Evolutionary conservation across 2,329 filamentous ascomycete genomes (phyloP).

Genomic region (Acrocalymma vagum): DNA sequence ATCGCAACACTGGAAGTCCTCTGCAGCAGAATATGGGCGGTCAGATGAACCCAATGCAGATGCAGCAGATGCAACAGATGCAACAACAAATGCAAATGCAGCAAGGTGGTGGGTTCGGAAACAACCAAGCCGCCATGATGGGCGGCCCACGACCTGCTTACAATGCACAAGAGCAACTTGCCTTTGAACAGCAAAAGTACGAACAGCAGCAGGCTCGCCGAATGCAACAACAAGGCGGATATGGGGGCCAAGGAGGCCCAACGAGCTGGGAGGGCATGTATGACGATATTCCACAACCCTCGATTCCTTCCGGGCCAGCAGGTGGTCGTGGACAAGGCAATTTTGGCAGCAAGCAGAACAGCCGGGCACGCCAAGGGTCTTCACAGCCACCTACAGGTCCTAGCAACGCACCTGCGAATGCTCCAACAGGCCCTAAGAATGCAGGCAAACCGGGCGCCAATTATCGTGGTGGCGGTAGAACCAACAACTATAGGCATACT

Average conservation of each 20-base stretch:
- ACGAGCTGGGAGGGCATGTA: conserved; percentile 98
- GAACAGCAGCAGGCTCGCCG: conserved; percentile 72
- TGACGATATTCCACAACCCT: conserved; percentile 89
- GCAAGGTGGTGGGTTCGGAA: conserved; percentile 52
- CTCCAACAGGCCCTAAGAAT: conserved; percentile 96
- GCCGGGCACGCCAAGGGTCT: conserved; percentile 46
- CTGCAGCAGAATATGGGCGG: conserved; percentile 49
- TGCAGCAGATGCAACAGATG: conserved; percentile 74
- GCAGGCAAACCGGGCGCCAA: conserved; percentile 90
- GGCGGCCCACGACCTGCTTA: conserved; percentile 58
- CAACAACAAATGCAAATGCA: conserved; percentile 55
- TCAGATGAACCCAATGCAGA: conserved; percentile 74
- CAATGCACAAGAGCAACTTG: conserved; percentile 75
- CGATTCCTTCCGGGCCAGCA: conserved; percentile 64
- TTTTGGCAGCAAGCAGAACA: conserved; percentile 34
- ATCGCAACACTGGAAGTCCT: conserved; percentile 40
- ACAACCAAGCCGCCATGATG: conserved; percentile 39
- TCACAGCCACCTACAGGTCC: conserved; percentile 51
- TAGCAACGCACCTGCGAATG: conserved; percentile 71
- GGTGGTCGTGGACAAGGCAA: conserved; percentile 42
- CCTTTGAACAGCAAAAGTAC: conserved; percentile 82
- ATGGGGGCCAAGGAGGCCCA: conserved; percentile 68
- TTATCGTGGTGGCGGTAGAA: conserved; percentile 82
- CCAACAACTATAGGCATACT: conserved; percentile 37
- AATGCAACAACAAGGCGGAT: conserved; percentile 53